Base-by-base conservation (phyloP, 805 yeast species). In the Candida maltosa region DNA sequence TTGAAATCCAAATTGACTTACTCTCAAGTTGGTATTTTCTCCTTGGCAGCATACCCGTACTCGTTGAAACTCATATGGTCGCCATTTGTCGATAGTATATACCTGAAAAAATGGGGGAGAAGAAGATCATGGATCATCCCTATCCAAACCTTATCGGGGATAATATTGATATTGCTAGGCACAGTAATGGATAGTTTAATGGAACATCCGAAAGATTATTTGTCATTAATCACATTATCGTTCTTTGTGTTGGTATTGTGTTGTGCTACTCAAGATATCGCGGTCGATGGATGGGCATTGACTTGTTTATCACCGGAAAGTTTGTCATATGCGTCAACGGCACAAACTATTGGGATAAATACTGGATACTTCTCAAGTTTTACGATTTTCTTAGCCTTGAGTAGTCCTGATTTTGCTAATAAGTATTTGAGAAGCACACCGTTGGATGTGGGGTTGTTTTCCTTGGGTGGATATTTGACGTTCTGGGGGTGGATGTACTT, bases 281-380 rank as follows among this genome's bases (percentile, higher is more conserved):
- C 98, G 0, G 98, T 93, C 16, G 98, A 93, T 62, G 97, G 98
- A 8, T 93, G 98, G 98, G 97, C 97, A 0, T 65, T 93, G 51
- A 93, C 96, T 1, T 78, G 91, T 26, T 67, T 93, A 34, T 78
- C 89, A 12, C 79, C 80, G 17, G 76, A 76, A 18, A 83, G 94
- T 10, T 68, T 93, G 42, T 80, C 94, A 12, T 93, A 79, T 64
- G 97, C 98, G 0, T 86, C 96, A 4, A 93, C 98, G 0, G 98
- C 98, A 0, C 98, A 93, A 60, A 93, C 98, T 0, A 78, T 93
- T 30, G 98, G 98, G 0, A 71, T 93, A 42, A 93, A 93, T 62
- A 73, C 91, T 3, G 98, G 98, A 16, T 93, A 91, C 54, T 93
- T 93, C 54, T 60, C 84, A 40, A 82, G 94, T 6, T 93, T 93